Base-by-base conservation (phyloP, 805 yeast species). In the Suhomyces tanzawaensis region DNA sequence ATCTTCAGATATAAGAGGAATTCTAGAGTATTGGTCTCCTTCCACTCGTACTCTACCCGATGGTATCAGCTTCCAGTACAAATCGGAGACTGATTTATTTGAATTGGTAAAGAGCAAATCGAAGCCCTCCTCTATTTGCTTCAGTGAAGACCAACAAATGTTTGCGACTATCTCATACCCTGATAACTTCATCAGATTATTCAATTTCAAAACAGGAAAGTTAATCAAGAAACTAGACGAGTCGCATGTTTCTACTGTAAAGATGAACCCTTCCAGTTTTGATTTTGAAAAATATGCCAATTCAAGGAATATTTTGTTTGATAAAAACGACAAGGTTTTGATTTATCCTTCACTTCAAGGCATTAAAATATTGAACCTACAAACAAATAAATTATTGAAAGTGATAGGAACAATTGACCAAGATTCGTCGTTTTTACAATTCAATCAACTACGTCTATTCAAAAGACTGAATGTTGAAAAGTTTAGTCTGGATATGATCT, bases 51-150 rank as follows among this genome's bases (percentile, higher is more conserved):
- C 17, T 1, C 27, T 38, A 4, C 53, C 49, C 11, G 36, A 6
- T 13, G 36, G 12, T 12, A 39, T 49, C 13, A 21, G 32, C 13
- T 72, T 67, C 49, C 54, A 56, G 25, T 46, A 51, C 43, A 71
- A 72, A 44, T 55, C 69, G 22, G 51, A 58, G 29, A 72, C 77
- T 0, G 67, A 68, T 41, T 45, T 56, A 32, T 48, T 64, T 41
- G 63, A 60, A 13, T 46, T 68, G 32, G 51, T 44, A 15, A 69
- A 66, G 39, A 32, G 42, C 16, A 66, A 66, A 39, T 40, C 60
- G 2, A 30, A 39, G 1, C 57, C 60, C 3, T 27, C 47, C 4
- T 23, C 45, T 2, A 26, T 64, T 4, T 29, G 42, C 12, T 41
- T 61, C 12, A 17, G 30, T 23, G 16, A 4, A 1, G 51, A 56